Evolutionary conservation across 176 grass and related monocot species (phyloP), one percentile per base, ranked within the genome.

Genomic region (Metroxylon sagu): DNA sequence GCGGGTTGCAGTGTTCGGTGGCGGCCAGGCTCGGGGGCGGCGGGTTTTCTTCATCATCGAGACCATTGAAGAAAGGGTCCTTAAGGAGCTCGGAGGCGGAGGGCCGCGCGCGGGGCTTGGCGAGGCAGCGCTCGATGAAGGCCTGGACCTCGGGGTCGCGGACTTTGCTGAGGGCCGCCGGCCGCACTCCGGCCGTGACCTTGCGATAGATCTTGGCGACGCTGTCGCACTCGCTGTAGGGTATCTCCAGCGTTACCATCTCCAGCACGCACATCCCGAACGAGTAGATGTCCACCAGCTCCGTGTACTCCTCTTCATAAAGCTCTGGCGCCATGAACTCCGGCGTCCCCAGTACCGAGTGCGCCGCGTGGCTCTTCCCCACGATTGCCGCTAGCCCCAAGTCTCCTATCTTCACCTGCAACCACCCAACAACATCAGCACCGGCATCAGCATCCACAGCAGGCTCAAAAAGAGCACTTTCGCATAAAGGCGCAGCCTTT

Each of bases 281-380:
- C 56, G 87, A 85, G 84, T 97, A 97, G 74, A 97, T 85, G 81
- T 97, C 93, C 30, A 97, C 93, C 72, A 70, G 86, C 74, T 97
- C 93, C 7, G 87, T 97, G 78, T 97, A 97, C 25, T 80, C 70
- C 85, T 91, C 92, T 68, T 86, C 83, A 64, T 85, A 97, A 5
- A 97, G 72, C 83, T 97, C 92, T 60, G 92, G 92, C 60, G 92
- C 92, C 92, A 97, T 97, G 92, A 85, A 97, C 78, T 91, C 93
- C 18, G 93, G 93, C 54, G 93, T 97, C 16, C 93, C 93, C 12
- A 97, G 81, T 25, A 97, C 61, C 23, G 93, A 88, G 73, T 88
- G 87, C 25, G 93, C 87, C 50, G 79, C 76, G 81, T 83, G 93
- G 56, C 54, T 83, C 74, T 77, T 89, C 56, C 75, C 87, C 72